Evolutionary conservation across 2,329 filamentous ascomycete species (phyloP).

Genomic region (Lojkania enalia): DNA sequence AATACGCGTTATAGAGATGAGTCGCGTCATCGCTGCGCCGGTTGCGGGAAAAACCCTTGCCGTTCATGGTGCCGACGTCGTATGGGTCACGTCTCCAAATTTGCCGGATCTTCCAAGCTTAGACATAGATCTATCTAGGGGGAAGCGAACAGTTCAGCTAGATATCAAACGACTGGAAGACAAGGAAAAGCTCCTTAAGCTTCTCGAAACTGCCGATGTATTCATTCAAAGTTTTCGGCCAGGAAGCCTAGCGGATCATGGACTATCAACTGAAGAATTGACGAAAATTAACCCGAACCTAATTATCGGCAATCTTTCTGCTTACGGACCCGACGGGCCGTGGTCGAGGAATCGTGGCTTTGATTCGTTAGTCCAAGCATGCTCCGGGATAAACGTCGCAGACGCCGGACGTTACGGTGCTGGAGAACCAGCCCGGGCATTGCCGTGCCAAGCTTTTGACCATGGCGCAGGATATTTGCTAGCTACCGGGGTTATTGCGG

Average conservation of each 20-base stretch:
- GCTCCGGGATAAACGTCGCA: slow-evolving; percentile 59
- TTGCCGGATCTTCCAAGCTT: slow-evolving; percentile 47
- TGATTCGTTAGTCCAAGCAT: slow-evolving; percentile 61
- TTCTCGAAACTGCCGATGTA: slow-evolving; percentile 56
- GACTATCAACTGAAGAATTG: slow-evolving; percentile 47
- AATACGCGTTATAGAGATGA: slow-evolving; percentile 48
- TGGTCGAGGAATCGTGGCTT: slow-evolving; percentile 56
- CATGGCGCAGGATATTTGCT: slow-evolving; percentile 60
- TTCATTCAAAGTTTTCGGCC: slow-evolving; percentile 59
- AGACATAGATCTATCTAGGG: slow-evolving; percentile 50
- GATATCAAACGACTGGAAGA: slow-evolving; percentile 53
- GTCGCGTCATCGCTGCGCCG: slow-evolving; percentile 51
- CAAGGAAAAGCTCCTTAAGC: slow-evolving; percentile 44
- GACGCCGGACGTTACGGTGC: slow-evolving; percentile 54
- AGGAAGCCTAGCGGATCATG: slow-evolving; percentile 50
- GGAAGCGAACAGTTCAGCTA: slow-evolving; percentile 53
- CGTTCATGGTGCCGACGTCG: slow-evolving; percentile 52
- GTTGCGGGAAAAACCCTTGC: slow-evolving; percentile 49
- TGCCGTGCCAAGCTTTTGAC: slow-evolving; percentile 61
- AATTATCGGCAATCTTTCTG: slow-evolving; percentile 57
- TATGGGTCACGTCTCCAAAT: slow-evolving; percentile 50
- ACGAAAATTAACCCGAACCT: slow-evolving; percentile 48
- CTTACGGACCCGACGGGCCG: slow-evolving; percentile 55
- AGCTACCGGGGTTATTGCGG: slow-evolving; percentile 57
- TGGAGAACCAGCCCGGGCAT: slow-evolving; percentile 46